Conservation (phyloP, 176 grass and related monocot genomes). For the Juncus inflexus region DNA sequence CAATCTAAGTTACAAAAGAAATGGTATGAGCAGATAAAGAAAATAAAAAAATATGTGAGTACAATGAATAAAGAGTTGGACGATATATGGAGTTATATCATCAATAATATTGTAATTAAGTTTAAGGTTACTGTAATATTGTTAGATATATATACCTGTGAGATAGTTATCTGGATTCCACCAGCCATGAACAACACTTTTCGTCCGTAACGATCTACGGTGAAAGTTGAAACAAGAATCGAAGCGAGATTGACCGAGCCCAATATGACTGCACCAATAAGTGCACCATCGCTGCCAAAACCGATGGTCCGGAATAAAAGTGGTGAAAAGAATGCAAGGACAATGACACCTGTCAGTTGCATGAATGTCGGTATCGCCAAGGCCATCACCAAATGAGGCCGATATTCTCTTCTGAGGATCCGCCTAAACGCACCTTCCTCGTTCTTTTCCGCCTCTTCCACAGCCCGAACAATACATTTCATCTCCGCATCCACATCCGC, state of each 20-base stretch:
- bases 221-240: conserved; percentile 49
- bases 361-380: conserved; percentile 68
- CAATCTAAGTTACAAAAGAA: conserved; percentile 36
- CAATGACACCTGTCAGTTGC: conserved; percentile 82
- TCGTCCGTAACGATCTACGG: conserved; percentile 71
- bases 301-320: conserved; percentile 71
- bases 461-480: conserved; percentile 33
- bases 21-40: neutral
- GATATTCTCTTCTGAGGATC: conserved; percentile 51
- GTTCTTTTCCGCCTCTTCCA: conserved; percentile 32
- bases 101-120: neutral
- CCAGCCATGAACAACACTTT: conserved; percentile 72
- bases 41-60: neutral
- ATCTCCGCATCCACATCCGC: conserved; percentile 72
- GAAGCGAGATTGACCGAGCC: conserved; percentile 51
- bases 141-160: conserved; percentile 35
- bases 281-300: conserved; percentile 60
- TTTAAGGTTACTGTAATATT: neutral
- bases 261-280: conserved; percentile 60
- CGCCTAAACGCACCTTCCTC: conserved; percentile 58
- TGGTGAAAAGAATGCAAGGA: conserved; percentile 77
- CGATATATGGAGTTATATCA: neutral
- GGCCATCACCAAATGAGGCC: conserved; percentile 64
- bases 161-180: conserved; percentile 56
- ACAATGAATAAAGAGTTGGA: neutral